Percentiles rank a stretch among this genome's conserved stretches.
Evolutionary conservation across 108 stramenopile genomes (phyloP).

Genomic region (Chaetoceros tenuissimus): DNA sequence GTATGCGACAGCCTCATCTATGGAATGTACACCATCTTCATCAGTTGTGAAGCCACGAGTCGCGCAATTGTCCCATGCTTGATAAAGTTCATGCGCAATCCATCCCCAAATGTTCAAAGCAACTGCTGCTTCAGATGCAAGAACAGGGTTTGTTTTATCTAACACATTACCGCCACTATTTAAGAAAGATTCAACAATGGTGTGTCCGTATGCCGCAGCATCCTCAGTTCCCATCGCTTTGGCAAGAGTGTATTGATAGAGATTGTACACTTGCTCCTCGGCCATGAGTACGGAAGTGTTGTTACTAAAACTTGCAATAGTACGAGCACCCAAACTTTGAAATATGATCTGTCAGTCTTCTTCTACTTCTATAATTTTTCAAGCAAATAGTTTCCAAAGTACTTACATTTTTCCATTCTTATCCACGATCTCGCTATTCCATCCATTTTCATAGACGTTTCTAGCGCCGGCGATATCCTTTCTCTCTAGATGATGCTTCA

Average conservation of each 20-base stretch:
- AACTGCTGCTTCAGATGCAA: constrained; percentile 58
- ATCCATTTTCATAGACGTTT: constrained; percentile 45
- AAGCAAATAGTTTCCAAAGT: too few relatives aligned
- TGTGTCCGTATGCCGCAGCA: constrained; percentile 73
- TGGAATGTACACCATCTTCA: constrained; percentile 48
- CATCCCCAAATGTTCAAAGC: constrained; percentile 78
- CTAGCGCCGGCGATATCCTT: constrained; percentile 42
- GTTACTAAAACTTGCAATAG: constrained; percentile 44
- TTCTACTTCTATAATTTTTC: too few relatives aligned
- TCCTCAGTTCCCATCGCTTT: constrained; percentile 47
- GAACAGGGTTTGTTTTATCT: too few relatives aligned
- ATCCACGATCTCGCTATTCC: constrained; percentile 59
- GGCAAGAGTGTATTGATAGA: constrained; percentile 46
- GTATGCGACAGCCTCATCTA: constrained; percentile 74
- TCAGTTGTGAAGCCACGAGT: constrained; percentile 27
- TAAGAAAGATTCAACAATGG: constrained; percentile 46
- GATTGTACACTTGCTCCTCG: constrained; percentile 55
- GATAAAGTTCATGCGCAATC: constrained; percentile 49
- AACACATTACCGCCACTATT: constrained; percentile 9
- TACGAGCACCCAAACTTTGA: too few relatives aligned
- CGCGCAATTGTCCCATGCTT: constrained; percentile 27
- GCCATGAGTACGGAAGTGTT: constrained; percentile 37
- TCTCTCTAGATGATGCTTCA: constrained; percentile 41
- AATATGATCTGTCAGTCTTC: too few relatives aligned
- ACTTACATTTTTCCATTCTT: constrained; percentile 41